Percentiles rank a stretch among this genome's conserved stretches.
Conservation (phyloP, 306 rosid genomes). For the Mimosa bimucronata region DNA sequence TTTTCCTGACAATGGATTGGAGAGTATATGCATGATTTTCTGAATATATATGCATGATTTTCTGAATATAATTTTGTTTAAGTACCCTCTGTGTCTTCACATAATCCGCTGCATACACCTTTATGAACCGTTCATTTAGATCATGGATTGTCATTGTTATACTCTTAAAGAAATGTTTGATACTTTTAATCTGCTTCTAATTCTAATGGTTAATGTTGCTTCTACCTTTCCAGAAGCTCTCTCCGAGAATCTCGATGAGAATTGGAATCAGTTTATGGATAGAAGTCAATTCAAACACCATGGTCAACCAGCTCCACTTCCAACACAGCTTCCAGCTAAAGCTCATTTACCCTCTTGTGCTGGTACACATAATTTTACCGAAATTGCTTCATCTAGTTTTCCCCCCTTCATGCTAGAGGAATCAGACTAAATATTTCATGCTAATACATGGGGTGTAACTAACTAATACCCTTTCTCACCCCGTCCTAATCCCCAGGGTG, state of each 20-base stretch:
- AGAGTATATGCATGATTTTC: slow-evolving; percentile 6
- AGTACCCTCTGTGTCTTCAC: slow-evolving; percentile 22
- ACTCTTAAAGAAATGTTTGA: slow-evolving; percentile 25
- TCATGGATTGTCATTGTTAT: slow-evolving; percentile 27
- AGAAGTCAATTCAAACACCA: slow-evolving; percentile 56
- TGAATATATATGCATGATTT: neutral
- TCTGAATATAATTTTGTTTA: slow-evolving; percentile 18
- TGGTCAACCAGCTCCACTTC: slow-evolving; percentile 65
- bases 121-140: slow-evolving; percentile 23
- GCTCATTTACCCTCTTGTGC: slow-evolving; percentile 91
- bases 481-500: neutral
- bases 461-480: neutral
- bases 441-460: neutral
- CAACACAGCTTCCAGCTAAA: slow-evolving; percentile 84
- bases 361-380: slow-evolving; percentile 48
- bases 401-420: slow-evolving; percentile 2
- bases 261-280: slow-evolving; percentile 61
- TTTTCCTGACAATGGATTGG: neutral
- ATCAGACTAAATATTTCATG: slow-evolving; percentile 26
- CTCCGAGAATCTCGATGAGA: slow-evolving; percentile 56
- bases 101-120: slow-evolving; percentile 18
- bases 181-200: slow-evolving; percentile 29
- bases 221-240: slow-evolving; percentile 54
- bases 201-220: slow-evolving; percentile 31
- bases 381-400: slow-evolving; percentile 24